Conservation (phyloP, 305 asterid genomes). For the Caryopteris hybrid region DNA sequence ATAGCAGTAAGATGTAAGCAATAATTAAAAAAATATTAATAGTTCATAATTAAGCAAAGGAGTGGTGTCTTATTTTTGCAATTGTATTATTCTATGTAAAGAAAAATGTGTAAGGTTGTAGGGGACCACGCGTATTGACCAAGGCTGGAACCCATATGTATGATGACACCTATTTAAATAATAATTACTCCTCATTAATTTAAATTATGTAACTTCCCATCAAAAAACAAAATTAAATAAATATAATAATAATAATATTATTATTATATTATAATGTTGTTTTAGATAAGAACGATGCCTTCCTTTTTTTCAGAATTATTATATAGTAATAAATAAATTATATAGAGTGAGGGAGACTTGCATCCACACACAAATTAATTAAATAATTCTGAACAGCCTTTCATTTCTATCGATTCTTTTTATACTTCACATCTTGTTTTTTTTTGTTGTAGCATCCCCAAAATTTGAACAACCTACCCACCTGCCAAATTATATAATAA, state of each 20-base stretch:
- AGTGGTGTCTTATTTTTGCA: background rate
- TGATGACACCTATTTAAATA: constrained; percentile 24
- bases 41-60: constrained; percentile 17
- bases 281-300: constrained; percentile 29
- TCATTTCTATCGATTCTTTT: background rate
- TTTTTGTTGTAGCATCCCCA: constrained; percentile 2
- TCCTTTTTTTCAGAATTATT: constrained; percentile 4
- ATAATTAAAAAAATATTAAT: constrained; percentile 1
- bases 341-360: background rate
- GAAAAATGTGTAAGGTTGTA: background rate
- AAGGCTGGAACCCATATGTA: constrained; percentile 29
- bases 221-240: background rate
- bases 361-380: background rate
- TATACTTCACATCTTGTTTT: background rate
- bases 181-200: constrained; percentile 14
- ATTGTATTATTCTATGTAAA: constrained; percentile 3
- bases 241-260: background rate
- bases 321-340: background rate
- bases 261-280: constrained; percentile 16
- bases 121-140: constrained; percentile 27
- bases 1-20: constrained; percentile 21
- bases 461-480: constrained; percentile 17
- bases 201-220: constrained; percentile 6
- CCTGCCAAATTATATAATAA: background rate
- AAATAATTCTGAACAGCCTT: constrained; percentile 13